Conservation (phyloP, 306 rosid genomes). For the Prunus salicina region DNA sequence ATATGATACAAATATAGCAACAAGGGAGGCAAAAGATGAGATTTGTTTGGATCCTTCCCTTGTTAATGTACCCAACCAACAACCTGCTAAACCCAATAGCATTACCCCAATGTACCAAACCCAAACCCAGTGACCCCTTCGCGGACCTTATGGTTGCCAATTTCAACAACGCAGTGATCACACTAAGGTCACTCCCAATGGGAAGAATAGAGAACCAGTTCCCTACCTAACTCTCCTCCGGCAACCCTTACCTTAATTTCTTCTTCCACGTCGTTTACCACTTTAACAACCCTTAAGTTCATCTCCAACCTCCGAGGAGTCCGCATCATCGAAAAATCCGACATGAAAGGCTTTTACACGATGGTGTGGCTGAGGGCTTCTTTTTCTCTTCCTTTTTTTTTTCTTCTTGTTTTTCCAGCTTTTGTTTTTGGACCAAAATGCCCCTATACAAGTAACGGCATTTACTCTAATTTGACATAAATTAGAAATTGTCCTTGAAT, state of each 20-base stretch:
- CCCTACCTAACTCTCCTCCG: constrained; percentile 28
- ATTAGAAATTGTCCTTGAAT: too few relatives aligned
- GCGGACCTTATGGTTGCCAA: constrained; percentile 31
- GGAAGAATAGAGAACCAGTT: constrained; percentile 32
- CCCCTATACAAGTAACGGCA: too few relatives aligned
- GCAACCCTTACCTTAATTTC: constrained; percentile 44
- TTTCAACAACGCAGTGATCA: constrained; percentile 17
- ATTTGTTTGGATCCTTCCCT: constrained; percentile 84
- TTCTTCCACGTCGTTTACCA: constrained; percentile 46
- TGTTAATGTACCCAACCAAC: constrained; percentile 37
- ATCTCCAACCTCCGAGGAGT: constrained; percentile 51
- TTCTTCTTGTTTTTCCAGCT: too few relatives aligned
- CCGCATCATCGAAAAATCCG: constrained; percentile 56
- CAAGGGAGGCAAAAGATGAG: constrained; percentile 86
- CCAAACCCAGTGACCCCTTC: constrained; percentile 19
- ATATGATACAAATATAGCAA: constrained; percentile 85
- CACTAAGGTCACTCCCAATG: background rate
- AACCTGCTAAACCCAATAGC: background rate
- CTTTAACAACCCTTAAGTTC: constrained; percentile 47
- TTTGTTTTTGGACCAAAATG: too few relatives aligned
- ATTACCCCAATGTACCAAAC: background rate
- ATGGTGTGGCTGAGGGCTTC: constrained; percentile 13
- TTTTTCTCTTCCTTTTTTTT: too few relatives aligned
- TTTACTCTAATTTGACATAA: too few relatives aligned
- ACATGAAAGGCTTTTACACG: constrained; percentile 34